Percentiles rank a stretch among this genome's conserved stretches.
phyloP scores from a whole-genome alignment of 108 stramenopile species.

The Pseudonitzschia multistriata region DNA sequence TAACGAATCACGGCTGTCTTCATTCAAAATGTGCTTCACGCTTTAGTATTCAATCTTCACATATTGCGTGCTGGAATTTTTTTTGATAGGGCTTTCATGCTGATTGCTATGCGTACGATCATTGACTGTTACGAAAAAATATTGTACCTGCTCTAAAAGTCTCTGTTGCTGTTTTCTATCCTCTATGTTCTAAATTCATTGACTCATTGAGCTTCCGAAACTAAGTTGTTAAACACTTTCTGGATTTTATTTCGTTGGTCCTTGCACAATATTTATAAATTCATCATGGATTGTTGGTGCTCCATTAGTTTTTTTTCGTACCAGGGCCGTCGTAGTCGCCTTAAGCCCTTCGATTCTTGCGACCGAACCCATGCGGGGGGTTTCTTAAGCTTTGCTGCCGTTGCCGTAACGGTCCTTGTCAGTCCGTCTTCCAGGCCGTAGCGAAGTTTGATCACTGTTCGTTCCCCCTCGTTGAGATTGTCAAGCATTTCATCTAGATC shows the following conservation, averaged over 20 bases:
- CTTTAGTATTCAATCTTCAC: too few relatives aligned
- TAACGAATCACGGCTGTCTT: too few relatives aligned
- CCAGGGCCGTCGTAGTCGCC: constrained; percentile 87
- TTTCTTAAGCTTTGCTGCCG: constrained; percentile 75
- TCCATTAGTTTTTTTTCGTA: constrained; percentile 87
- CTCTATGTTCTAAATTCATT: background rate
- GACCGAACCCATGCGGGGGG: constrained; percentile 86
- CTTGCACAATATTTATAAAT: background rate
- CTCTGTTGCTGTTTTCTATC: background rate
- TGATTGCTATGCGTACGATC: too few relatives aligned
- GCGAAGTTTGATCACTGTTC: constrained; percentile 62
- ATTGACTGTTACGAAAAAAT: too few relatives aligned
- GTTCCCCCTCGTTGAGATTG: constrained; percentile 75
- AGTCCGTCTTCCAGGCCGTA: constrained; percentile 87
- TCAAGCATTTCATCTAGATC: constrained; percentile 83
- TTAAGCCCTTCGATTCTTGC: constrained; percentile 83
- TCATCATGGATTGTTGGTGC: constrained; percentile 66
- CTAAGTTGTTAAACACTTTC: too few relatives aligned
- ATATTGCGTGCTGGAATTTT: too few relatives aligned
- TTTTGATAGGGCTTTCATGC: too few relatives aligned
- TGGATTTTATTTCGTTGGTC: too few relatives aligned
- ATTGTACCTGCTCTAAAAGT: background rate
- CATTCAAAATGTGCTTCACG: too few relatives aligned
- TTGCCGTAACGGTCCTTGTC: constrained; percentile 81
- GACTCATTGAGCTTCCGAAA: background rate